Conservation (phyloP, 139 green algal genomes). For the Chlamydomonas incerta region DNA sequence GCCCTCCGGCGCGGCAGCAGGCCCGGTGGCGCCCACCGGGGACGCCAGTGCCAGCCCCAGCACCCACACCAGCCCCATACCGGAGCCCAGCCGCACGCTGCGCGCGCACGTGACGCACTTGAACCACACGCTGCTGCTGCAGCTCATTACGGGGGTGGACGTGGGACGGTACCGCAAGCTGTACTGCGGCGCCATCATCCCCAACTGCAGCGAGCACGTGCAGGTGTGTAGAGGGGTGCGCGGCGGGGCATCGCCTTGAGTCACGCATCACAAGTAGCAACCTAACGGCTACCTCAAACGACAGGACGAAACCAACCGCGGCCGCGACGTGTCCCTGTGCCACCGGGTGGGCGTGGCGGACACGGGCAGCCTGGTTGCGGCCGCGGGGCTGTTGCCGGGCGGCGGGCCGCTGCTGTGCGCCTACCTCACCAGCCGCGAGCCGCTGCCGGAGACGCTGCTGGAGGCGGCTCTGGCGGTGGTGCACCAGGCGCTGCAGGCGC, state of each 20-base stretch:
- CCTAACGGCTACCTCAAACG: neutral
- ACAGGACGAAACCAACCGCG: slow-evolving; percentile 36
- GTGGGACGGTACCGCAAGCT: neutral
- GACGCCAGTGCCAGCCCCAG: too few relatives aligned
- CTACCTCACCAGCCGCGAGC: slow-evolving; percentile 15
- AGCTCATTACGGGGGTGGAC: slow-evolving; percentile 12
- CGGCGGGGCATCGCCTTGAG: neutral
- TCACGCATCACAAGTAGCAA: neutral
- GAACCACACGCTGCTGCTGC: slow-evolving; percentile 22
- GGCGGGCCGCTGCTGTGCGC: neutral
- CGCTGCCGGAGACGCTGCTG: slow-evolving; percentile 12
- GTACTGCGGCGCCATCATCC: slow-evolving; percentile 10
- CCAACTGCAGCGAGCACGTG: slow-evolving; percentile 24
- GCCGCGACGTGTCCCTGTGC: slow-evolving; percentile 12
- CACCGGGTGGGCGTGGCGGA: slow-evolving; percentile 15
- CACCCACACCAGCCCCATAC: too few relatives aligned
- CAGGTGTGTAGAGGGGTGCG: neutral
- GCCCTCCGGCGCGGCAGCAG: too few relatives aligned
- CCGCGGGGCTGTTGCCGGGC: neutral
- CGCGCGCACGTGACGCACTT: slow-evolving; percentile 20
- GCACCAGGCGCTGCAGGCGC: neutral
- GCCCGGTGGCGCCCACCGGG: too few relatives aligned
- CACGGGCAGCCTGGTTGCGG: neutral
- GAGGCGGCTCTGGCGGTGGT: slow-evolving; percentile 24
- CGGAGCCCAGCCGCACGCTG: neutral